A percentile compares a stretch with the other conserved stretches of the same genome.
phyloP scores from a whole-genome alignment of 2,329 filamentous ascomycete species.

The Chrysoporthe cubensis region DNA sequence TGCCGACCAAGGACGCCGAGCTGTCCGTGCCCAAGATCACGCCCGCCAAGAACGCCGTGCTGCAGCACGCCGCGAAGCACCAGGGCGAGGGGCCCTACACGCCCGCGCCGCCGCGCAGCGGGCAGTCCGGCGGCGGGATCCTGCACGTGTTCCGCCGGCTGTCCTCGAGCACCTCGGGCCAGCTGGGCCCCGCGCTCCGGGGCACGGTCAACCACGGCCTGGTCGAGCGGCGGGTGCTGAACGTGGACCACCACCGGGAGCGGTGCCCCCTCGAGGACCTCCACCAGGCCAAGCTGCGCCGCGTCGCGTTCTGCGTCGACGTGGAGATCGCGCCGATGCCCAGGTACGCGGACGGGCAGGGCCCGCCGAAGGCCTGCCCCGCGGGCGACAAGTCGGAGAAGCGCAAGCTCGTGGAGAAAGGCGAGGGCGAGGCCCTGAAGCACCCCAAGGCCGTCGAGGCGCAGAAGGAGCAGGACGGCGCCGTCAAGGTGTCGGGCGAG shows the following conservation, averaged over 20 bases:
- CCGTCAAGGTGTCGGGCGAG: slow-evolving; percentile 49
- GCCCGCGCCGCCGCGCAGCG: slow-evolving; percentile 70
- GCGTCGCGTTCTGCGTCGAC: slow-evolving; percentile 95
- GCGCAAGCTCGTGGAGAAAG: slow-evolving; percentile 67
- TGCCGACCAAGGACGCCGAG: slow-evolving; percentile 46
- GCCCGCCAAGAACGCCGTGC: slow-evolving; percentile 60
- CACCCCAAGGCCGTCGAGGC: slow-evolving; percentile 63
- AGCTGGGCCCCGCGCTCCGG: slow-evolving; percentile 51
- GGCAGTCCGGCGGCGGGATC: slow-evolving; percentile 68
- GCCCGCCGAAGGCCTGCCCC: slow-evolving; percentile 49
- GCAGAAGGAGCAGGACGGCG: slow-evolving; percentile 51
- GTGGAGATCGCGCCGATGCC: slow-evolving; percentile 94
- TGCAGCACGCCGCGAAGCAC: slow-evolving; percentile 58
- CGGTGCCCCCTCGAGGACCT: slow-evolving; percentile 80
- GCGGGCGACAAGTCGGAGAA: slow-evolving; percentile 61
- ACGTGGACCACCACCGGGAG: slow-evolving; percentile 79
- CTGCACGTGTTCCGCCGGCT: slow-evolving; percentile 81
- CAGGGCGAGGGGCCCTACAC: slow-evolving; percentile 70
- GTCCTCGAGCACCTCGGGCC: slow-evolving; percentile 61
- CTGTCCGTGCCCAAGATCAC: slow-evolving; percentile 52
- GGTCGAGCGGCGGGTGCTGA: slow-evolving; percentile 81
- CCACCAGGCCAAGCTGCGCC: slow-evolving; percentile 77
- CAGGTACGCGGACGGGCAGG: slow-evolving; percentile 69
- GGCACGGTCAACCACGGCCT: slow-evolving; percentile 62
- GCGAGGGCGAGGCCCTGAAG: slow-evolving; percentile 76